Percentiles rank a stretch among this genome's conserved stretches.
These are phyloP conservation scores for Daldinia sp. DNA, from an alignment of 2,329 filamentous ascomycete genomes.

Conservation along the genomic window DNA sequence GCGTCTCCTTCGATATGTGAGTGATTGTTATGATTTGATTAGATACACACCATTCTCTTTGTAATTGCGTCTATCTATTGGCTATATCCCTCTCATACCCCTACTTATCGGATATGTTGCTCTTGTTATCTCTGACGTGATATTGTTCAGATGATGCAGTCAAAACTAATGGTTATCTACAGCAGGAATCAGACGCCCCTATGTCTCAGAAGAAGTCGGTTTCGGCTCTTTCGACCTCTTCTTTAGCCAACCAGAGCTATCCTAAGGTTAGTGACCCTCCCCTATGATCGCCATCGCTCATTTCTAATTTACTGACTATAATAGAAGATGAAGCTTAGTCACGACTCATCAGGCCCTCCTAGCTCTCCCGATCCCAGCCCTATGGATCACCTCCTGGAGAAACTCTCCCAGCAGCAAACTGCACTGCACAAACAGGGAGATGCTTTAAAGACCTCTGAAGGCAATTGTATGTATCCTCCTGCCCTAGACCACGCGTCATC, in stretches of 20 bases:
- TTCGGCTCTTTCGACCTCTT: slow-evolving; percentile 64
- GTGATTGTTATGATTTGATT: slow-evolving; percentile 40
- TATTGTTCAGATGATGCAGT: slow-evolving; percentile 3
- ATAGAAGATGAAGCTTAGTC: slow-evolving; percentile 62
- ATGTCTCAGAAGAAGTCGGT: slow-evolving; percentile 58
- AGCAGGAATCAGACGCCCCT: slow-evolving; percentile 44
- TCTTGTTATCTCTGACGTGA: slow-evolving; percentile 9
- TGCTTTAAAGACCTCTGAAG: slow-evolving; percentile 59
- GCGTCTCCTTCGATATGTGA: slow-evolving; percentile 50
- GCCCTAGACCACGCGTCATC: slow-evolving; percentile 63
- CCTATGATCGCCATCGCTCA: background rate
- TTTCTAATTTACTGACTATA: slow-evolving; percentile 43
- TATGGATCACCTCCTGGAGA: slow-evolving; percentile 80
- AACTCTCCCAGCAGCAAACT: slow-evolving; percentile 77
- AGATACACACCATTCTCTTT: slow-evolving; percentile 8
- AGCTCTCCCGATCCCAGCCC: slow-evolving; percentile 59
- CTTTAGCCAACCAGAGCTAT: slow-evolving; percentile 66
- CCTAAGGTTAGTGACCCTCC: slow-evolving; percentile 60
- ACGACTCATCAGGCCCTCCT: slow-evolving; percentile 54
- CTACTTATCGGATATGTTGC: background rate
- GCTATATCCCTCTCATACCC: slow-evolving; percentile 22
- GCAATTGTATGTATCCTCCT: slow-evolving; percentile 53
- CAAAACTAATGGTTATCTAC: slow-evolving; percentile 17
- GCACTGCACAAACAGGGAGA: slow-evolving; percentile 70
- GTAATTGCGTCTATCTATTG: slow-evolving; percentile 3